Conservation (phyloP, 2,329 filamentous ascomycete species). For the Fusarium burgessii region DNA sequence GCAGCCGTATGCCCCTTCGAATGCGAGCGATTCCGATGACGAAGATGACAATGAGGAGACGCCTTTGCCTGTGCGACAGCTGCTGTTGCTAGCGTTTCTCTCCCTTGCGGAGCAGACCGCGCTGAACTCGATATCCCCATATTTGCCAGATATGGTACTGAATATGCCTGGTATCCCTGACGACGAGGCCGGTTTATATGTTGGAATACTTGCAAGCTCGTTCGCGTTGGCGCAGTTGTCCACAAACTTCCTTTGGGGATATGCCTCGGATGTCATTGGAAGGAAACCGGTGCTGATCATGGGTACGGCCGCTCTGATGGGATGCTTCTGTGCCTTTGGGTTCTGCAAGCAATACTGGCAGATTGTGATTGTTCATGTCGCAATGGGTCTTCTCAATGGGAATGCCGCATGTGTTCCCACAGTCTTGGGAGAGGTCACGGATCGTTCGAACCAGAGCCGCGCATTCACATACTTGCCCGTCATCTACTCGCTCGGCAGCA, state of each 20-base stretch:
- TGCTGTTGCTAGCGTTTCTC: constrained; percentile 86
- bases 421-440: constrained; percentile 93
- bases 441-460: constrained; percentile 91
- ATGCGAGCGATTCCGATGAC: constrained; percentile 45
- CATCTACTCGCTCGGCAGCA: constrained; percentile 94
- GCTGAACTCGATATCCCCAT: constrained; percentile 95
- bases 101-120: constrained; percentile 95
- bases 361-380: constrained; percentile 83
- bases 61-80: constrained; percentile 84
- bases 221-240: constrained; percentile 94
- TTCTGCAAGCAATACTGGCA: constrained; percentile 88
- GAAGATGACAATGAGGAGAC: constrained; percentile 66
- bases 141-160: constrained; percentile 91
- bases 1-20: constrained; percentile 51
- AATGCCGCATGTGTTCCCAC: constrained; percentile 96
- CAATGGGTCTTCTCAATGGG: constrained; percentile 95
- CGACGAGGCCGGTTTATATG: constrained; percentile 83
- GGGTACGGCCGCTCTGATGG: constrained; percentile 84
- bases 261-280: constrained; percentile 73
- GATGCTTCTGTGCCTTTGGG: constrained; percentile 87
- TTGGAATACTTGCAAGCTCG: constrained; percentile 88
- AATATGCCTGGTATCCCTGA: constrained; percentile 84
- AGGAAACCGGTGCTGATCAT: constrained; percentile 80
- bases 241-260: constrained; percentile 79
- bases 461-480: constrained; percentile 96